These are phyloP conservation scores for Saccharomycopsis babjevae DNA, from an alignment of 805 yeast genomes.

Conservation along the genomic window DNA sequence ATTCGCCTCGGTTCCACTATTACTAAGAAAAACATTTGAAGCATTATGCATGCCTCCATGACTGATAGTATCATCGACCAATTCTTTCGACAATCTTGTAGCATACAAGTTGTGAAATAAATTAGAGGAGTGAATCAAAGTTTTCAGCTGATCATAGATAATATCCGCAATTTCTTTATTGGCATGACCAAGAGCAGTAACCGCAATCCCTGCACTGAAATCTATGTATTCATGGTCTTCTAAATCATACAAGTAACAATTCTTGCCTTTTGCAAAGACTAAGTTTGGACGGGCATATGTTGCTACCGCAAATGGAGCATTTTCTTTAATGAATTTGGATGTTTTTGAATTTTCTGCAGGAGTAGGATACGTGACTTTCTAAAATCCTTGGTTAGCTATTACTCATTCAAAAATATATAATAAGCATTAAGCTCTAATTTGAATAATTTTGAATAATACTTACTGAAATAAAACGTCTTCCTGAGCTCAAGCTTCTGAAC, in stretches of 20 bases:
- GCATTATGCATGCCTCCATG: slow-evolving; percentile 80
- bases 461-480: not conserved
- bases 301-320: slow-evolving; percentile 52
- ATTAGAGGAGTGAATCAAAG: slow-evolving; percentile 77
- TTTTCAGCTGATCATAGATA: slow-evolving; percentile 58
- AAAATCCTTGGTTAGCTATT: not conserved
- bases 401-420: too few species aligned
- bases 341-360: slow-evolving; percentile 25
- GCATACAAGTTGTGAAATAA: slow-evolving; percentile 79
- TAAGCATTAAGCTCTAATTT: too few species aligned
- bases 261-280: slow-evolving; percentile 71
- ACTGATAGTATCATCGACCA: slow-evolving; percentile 57
- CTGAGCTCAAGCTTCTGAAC: not conserved
- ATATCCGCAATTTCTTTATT: slow-evolving; percentile 66
- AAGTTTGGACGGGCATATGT: slow-evolving; percentile 74
- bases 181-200: slow-evolving; percentile 87
- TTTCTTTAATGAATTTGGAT: slow-evolving; percentile 31
- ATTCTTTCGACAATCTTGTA: slow-evolving; percentile 60
- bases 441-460: not conserved
- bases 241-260: slow-evolving; percentile 71
- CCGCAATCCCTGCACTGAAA: slow-evolving; percentile 95
- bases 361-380: slow-evolving; percentile 16
- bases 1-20: slow-evolving; percentile 73
- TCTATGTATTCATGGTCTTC: slow-evolving; percentile 75
- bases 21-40: slow-evolving; percentile 57